Base-by-base conservation (phyloP, 2,329 filamentous ascomycete genomes). In the Penicillium janthinellum region DNA sequence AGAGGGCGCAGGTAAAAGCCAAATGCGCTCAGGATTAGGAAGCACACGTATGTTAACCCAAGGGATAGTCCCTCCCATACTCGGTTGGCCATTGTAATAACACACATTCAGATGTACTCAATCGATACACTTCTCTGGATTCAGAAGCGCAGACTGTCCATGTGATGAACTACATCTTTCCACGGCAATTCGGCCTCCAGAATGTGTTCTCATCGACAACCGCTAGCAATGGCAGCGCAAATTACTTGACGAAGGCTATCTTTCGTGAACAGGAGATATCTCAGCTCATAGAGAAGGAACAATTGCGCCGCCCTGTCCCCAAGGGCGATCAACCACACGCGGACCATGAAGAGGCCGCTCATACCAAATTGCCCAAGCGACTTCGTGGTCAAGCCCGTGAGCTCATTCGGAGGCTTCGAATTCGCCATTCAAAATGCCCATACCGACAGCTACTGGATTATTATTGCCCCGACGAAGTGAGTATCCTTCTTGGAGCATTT, bases 81-180 rank as follows among this genome's bases (percentile, higher is more conserved):
- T 14, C 7, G 22, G 1, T 6, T 25, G 14, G 17, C 10, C 25
- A 4, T 8, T 4, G 3, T 39, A 25, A 17, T 58, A 8, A 58
- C 41, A 2, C 14, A 45, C 2, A 4, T 17, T 35, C 5, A 96
- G 91, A 97, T 79, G 87, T 93, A 2, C 76, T 98, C 25, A 96
- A 95, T 71, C 86, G 92, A 22, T 90, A 83, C 64, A 76, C 82
- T 10, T 66, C 67, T 3, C 59, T 38, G 69, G 83, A 67, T 60
- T 75, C 42, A 62, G 69, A 79, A 1, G 70, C 76, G 12, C 84
- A 89, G 63, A 90, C 87, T 0, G 71, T 87, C 11, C 90, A 90
- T 66, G 77, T 96, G 20, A 86, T 96, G 84, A 95, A 94, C 81
- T 94, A 98, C 75, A 88, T 99, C 1, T 99, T 99, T 67, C 95